These are phyloP conservation scores for Thymus mandschuricus DNA, from an alignment of 257 asterid genomes.

Conservation along the genomic window DNA sequence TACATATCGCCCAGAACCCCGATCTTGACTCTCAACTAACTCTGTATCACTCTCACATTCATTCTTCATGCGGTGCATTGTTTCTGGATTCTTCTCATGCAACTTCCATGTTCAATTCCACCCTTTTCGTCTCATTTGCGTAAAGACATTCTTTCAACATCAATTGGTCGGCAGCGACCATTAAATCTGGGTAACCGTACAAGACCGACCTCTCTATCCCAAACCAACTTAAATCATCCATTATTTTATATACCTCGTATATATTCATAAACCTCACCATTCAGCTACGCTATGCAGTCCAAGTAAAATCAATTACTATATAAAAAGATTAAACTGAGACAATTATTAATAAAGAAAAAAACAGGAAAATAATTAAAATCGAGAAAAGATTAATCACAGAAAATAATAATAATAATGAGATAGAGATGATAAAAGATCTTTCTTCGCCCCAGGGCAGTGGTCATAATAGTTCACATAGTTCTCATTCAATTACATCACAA, in stretches of 20 bases:
- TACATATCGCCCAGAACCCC: not conserved
- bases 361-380: conserved; percentile 1
- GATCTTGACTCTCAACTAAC: not conserved
- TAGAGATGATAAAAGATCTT: not conserved
- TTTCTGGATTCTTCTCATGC: not conserved
- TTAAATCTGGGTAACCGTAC: not conserved
- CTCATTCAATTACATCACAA: conserved; percentile 8
- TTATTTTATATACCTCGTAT: too few species aligned
- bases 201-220: too few species aligned
- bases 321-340: not conserved
- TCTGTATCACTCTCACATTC: not conserved
- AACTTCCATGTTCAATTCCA: not conserved
- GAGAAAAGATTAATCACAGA: conserved; percentile 4
- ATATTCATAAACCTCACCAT: not conserved
- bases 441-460: not conserved
- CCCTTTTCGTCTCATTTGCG: not conserved
- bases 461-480: not conserved
- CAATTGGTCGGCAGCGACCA: not conserved
- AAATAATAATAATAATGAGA: conserved; percentile 9
- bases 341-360: too few species aligned
- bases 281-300: not conserved
- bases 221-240: too few species aligned
- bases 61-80: conserved; percentile 19
- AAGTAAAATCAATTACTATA: not conserved
- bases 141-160: not conserved